Conservation (phyloP, 306 rosid species). For the Begonia fuchsioides region DNA sequence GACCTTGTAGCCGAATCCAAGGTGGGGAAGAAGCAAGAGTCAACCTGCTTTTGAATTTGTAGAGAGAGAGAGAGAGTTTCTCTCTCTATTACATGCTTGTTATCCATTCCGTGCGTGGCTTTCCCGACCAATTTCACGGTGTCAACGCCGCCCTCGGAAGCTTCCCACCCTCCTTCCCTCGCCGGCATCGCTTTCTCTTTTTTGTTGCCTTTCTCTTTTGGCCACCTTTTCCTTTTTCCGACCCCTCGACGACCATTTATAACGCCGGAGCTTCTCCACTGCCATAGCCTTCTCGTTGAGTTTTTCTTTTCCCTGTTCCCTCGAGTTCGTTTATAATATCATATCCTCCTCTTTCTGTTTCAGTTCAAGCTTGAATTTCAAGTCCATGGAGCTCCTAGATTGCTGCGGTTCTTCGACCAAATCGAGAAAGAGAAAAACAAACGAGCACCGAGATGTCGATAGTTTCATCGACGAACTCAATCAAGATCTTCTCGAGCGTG, state of each 20-base stretch:
- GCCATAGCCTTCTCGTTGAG: slow-evolving; percentile 1
- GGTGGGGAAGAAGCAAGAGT: slow-evolving; percentile 27
- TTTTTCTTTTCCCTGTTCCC: too few species aligned
- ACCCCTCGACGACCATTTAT: slow-evolving; percentile 15
- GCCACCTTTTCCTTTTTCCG: not conserved
- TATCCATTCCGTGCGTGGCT: slow-evolving; percentile 13
- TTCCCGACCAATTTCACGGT: slow-evolving; percentile 10
- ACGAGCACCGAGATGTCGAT: slow-evolving; percentile 18
- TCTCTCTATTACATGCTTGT: slow-evolving; percentile 1
- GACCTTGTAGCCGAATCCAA: slow-evolving; percentile 44
- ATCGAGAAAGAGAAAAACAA: slow-evolving; percentile 52
- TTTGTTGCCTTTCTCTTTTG: slow-evolving; percentile 3
- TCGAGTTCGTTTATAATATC: too few species aligned
- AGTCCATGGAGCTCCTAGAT: slow-evolving; percentile 32
- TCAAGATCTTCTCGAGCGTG: slow-evolving; percentile 70
- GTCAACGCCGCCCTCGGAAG: slow-evolving; percentile 46
- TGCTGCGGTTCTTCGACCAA: slow-evolving; percentile 12
- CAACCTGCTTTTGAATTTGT: slow-evolving; percentile 21
- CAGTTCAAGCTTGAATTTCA: slow-evolving; percentile 16
- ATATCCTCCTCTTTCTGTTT: slow-evolving; percentile 16
- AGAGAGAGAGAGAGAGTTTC: slow-evolving; percentile 7
- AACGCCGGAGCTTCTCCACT: slow-evolving; percentile 8
- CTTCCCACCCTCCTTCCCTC: slow-evolving; percentile 49
- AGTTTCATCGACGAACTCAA: slow-evolving; percentile 56
- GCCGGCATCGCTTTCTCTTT: slow-evolving; percentile 15